These are phyloP conservation scores for Streptanthus diversifolius DNA, from an alignment of 345 rosid species.

Conservation along the genomic window DNA sequence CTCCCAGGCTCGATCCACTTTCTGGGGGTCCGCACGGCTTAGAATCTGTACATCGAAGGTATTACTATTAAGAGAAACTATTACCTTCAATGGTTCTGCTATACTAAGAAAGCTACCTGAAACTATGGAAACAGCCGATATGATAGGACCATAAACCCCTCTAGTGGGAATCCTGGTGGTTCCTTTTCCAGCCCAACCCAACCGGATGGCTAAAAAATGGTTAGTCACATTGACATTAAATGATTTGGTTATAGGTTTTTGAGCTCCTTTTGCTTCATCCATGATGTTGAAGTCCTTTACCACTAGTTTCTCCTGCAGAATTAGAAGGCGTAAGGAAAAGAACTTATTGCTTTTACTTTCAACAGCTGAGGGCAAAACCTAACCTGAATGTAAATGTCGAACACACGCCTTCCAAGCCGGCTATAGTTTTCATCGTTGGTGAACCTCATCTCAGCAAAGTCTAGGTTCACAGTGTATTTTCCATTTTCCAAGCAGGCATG, in stretches of 20 bases:
- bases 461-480: constrained; percentile 44
- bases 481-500: constrained; percentile 64
- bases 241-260: constrained; percentile 30
- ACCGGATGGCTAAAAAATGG: constrained; percentile 45
- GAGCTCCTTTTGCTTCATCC: constrained; percentile 48
- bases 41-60: constrained; percentile 29
- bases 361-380: constrained; percentile 1
- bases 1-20: constrained; percentile 19
- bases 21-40: constrained; percentile 15
- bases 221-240: constrained; percentile 35
- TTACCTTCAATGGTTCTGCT: background rate
- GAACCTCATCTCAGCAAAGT: constrained; percentile 62
- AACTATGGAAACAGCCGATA: constrained; percentile 51
- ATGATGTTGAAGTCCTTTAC: constrained; percentile 50
- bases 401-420: constrained; percentile 58
- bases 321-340: constrained; percentile 1
- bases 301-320: constrained; percentile 43
- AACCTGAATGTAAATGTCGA: constrained; percentile 66
- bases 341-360: background rate
- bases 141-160: constrained; percentile 55
- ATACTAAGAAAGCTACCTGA: constrained; percentile 37
- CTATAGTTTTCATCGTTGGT: constrained; percentile 41
- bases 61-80: constrained; percentile 1
- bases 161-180: constrained; percentile 46
- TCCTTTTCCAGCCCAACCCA: constrained; percentile 61